Evolutionary conservation across 2,329 filamentous ascomycete species (phyloP).

Genomic region (Allantophomopsis cytisporea): DNA sequence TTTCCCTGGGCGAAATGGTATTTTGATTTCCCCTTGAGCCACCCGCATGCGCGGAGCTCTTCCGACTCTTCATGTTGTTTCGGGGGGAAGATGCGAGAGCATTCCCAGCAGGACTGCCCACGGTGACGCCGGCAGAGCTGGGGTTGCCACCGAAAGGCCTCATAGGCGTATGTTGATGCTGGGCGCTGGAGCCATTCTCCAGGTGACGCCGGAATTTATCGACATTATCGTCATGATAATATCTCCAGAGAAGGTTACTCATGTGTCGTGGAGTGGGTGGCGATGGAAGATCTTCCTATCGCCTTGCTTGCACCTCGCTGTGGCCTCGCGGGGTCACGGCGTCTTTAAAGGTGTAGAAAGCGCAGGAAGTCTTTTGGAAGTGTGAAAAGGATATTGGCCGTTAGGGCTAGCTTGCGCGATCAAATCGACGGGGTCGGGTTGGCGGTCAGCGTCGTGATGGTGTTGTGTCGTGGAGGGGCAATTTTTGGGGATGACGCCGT

Average conservation of each 20-base stretch:
- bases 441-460: too few species aligned
- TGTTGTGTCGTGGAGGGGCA: too few species aligned
- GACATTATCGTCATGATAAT: slow-evolving; percentile 95
- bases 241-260: slow-evolving; percentile 96
- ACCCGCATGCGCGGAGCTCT: slow-evolving; percentile 32
- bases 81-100: slow-evolving; percentile 33
- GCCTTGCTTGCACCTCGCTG: slow-evolving; percentile 59
- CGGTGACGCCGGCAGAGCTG: too few species aligned
- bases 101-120: slow-evolving; percentile 7
- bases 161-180: slow-evolving; percentile 31
- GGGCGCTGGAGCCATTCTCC: slow-evolving; percentile 45
- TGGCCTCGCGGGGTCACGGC: slow-evolving; percentile 79
- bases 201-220: slow-evolving; percentile 84
- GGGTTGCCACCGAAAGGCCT: slow-evolving; percentile 16
- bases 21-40: slow-evolving; percentile 29
- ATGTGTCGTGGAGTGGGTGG: slow-evolving; percentile 43
- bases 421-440: too few species aligned
- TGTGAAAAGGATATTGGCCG: background rate
- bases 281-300: slow-evolving; percentile 19
- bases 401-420: background rate
- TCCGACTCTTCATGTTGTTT: slow-evolving; percentile 32
- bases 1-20: slow-evolving; percentile 42
- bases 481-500: too few species aligned
- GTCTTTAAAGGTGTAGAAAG: slow-evolving; percentile 70
- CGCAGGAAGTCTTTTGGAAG: slow-evolving; percentile 24